Base-by-base conservation (phyloP, 805 yeast genomes). In the Yamadazyma akitaensis region DNA sequence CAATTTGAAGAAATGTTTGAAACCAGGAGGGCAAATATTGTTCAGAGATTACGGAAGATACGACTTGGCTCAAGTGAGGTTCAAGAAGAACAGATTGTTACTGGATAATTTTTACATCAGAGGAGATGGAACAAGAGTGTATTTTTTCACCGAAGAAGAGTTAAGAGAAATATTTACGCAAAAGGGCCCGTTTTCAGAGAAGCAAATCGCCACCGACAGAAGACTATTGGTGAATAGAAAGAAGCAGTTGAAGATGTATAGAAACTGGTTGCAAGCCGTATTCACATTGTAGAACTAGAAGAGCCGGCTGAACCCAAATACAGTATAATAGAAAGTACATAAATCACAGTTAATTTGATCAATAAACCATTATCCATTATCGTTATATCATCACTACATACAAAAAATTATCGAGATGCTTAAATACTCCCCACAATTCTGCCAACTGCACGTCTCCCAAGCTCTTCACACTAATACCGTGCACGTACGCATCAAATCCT, bases 121-220 rank as follows among this genome's bases (percentile, higher is more conserved):
- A 59, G 99, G 99, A 33, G 99, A 94, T 63, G 99, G 99, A 40
- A 94, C 99, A 0, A 76, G 99, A 56, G 99, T 94, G 11, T 94
- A 94, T 64, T 94, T 94, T 70, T 94, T 94, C 71, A 88, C 96
- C 2, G 98, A 92, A 62, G 96, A 92, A 49, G 97, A 94, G 67
- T 66, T 92, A 48, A 73, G 87, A 51, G 70, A 77, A 38, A 86
- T 92, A 3, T 94, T 92, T 62, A 60, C 68, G 40, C 43, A 42
- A 7, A 44, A 49, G 13, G 63, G 75, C 5, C 72, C 72, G 16
- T 89, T 92, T 58, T 63, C 60, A n/a, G 92, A 87, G 53, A 77
- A 72, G 34, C 84, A 78, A 61, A 84, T 94, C 35, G 98, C 88
- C 1, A 86, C 96, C 1, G 99, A 94, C 68, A 79, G 97, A 62